These are phyloP conservation scores for Lasiosphaeriaceae sp. DNA, from an alignment of 495 filamentous ascomycete genomes.

Conservation along the genomic window DNA sequence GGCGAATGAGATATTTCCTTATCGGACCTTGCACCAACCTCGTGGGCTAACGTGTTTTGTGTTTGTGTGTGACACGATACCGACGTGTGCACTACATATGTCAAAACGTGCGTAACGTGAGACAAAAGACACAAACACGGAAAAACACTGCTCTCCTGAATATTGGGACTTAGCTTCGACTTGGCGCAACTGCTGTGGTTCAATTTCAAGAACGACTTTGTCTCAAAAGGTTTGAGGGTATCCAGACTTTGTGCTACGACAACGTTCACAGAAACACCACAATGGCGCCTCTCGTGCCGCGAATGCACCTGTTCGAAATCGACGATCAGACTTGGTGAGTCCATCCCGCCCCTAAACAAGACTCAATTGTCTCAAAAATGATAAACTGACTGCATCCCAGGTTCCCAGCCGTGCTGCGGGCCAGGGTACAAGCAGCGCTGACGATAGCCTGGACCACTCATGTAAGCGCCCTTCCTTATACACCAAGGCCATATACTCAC, in stretches of 20 bases:
- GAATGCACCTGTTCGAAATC: conserved; percentile 55
- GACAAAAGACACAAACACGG: no score
- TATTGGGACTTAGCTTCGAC: no score
- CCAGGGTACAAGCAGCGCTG: conserved; percentile 48
- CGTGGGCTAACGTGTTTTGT: no score
- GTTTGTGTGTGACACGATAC: no score
- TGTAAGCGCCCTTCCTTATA: conserved; percentile 7
- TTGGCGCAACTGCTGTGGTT: no score
- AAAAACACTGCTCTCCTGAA: no score
- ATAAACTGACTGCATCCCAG: conserved; percentile 22
- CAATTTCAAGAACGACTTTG: no score
- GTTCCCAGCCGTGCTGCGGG: conserved; percentile 51
- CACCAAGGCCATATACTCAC: background rate
- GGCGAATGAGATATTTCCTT: no score
- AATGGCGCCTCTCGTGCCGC: conserved; percentile 48
- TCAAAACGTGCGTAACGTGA: no score
- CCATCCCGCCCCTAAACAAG: background rate
- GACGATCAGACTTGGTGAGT: conserved; percentile 50
- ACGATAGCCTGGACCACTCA: conserved; percentile 46
- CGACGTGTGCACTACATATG: no score
- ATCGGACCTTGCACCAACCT: no score
- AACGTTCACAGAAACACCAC: conserved; percentile 8
- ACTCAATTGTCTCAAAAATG: background rate
- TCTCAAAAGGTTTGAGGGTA: no score
- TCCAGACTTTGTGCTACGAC: background rate